Conservation (phyloP, 352 stramenopile species). For the Phytophthora aleatoria region DNA sequence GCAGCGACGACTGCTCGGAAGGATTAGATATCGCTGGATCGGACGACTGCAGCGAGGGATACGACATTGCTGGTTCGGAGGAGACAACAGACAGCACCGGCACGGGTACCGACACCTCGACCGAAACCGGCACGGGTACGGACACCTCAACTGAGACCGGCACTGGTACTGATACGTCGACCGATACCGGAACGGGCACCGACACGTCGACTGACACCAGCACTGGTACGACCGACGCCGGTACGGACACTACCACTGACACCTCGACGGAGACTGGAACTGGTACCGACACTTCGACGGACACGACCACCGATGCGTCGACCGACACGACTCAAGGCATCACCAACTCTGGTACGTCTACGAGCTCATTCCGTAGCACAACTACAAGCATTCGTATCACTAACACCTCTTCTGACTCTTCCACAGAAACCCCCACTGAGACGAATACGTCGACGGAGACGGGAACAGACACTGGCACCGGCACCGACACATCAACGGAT, state of each 20-base stretch:
- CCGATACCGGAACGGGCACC: not conserved
- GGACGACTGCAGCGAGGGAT: conserved; percentile 27
- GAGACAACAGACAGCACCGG: conserved; percentile 2
- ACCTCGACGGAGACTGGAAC: conserved; percentile 1
- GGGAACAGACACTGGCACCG: not conserved
- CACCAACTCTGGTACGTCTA: conserved; percentile 1
- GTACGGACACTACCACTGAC: not conserved
- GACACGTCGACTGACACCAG: conserved; percentile 15
- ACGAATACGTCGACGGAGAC: conserved; percentile 12
- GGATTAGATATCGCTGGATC: conserved; percentile 29
- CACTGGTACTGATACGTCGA: conserved; percentile 1
- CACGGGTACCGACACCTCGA: not conserved
- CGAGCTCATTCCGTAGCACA: not conserved
- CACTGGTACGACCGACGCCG: conserved; percentile 2
- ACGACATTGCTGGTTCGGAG: conserved; percentile 31
- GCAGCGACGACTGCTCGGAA: conserved; percentile 28
- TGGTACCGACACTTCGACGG: conserved; percentile 1
- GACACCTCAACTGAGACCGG: not conserved
- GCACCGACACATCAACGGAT: not conserved
- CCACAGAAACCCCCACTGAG: not conserved
- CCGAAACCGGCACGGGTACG: not conserved
- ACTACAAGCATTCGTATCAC: not conserved
- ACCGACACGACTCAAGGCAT: conserved; percentile 3
- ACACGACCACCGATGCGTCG: conserved; percentile 1
- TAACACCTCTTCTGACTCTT: not conserved